These are phyloP conservation scores for Suillus paluster DNA, from an alignment of 768 basidiomycete species.

Conservation along the genomic window DNA sequence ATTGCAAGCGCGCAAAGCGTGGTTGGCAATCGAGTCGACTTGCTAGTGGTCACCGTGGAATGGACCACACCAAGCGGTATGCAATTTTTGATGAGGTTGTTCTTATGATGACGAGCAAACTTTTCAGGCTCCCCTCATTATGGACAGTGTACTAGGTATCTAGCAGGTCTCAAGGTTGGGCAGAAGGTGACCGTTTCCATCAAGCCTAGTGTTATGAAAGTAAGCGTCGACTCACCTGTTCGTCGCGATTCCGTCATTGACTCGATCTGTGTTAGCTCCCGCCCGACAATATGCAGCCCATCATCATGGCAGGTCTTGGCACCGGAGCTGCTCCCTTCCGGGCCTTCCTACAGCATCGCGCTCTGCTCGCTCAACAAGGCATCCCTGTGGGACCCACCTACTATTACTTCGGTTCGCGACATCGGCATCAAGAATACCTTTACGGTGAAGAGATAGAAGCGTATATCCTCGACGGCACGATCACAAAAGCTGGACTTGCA, in stretches of 20 bases:
- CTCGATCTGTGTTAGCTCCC: slow-evolving; percentile 63
- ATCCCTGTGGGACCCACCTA: slow-evolving; percentile 88
- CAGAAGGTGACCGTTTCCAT: slow-evolving; percentile 97
- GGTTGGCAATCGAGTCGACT: slow-evolving; percentile 92
- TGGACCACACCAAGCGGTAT: slow-evolving; percentile 87
- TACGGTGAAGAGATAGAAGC: slow-evolving; percentile 98
- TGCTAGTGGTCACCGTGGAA: slow-evolving; percentile 95
- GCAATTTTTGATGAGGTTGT: slow-evolving; percentile 26
- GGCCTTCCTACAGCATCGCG: slow-evolving; percentile 96
- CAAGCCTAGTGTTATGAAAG: slow-evolving; percentile 99
- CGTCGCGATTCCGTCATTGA: neutral
- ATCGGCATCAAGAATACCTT: slow-evolving; percentile 94
- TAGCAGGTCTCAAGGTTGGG: slow-evolving; percentile 80
- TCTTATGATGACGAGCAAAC: slow-evolving; percentile 10
- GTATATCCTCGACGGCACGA: slow-evolving; percentile 81
- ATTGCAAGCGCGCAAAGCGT: slow-evolving; percentile 96
- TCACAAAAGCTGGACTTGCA: slow-evolving; percentile 90
- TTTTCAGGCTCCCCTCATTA: slow-evolving; percentile 69
- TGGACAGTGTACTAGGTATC: slow-evolving; percentile 97
- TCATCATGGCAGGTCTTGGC: slow-evolving; percentile 98
- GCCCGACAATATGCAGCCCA: slow-evolving; percentile 79
- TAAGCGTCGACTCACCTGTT: slow-evolving; percentile 34
- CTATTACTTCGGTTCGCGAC: slow-evolving; percentile 98
- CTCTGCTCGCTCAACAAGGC: slow-evolving; percentile 76
- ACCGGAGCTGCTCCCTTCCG: slow-evolving; percentile 99